phyloP scores from a whole-genome alignment of 148 eudicot species.

The Cornus suecica region DNA sequence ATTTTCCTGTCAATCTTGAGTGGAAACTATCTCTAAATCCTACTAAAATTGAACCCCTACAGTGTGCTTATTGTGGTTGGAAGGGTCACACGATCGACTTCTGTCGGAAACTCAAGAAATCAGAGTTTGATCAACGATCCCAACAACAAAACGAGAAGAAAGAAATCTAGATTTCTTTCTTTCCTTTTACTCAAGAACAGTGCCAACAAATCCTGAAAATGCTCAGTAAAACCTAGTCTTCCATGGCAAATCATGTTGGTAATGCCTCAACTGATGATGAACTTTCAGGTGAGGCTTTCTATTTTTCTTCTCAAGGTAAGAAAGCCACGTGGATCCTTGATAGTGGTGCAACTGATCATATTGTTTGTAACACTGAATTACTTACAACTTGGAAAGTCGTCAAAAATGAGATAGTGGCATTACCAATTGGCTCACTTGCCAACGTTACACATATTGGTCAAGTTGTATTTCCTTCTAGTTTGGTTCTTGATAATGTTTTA shows the following conservation, averaged over 20 bases:
- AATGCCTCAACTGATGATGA: too few species aligned
- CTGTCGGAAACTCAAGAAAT: not conserved
- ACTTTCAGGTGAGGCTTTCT: too few species aligned
- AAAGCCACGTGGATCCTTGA: slow-evolving; percentile 8
- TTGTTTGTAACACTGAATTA: not conserved
- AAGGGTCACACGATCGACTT: not conserved
- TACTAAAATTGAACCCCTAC: too few species aligned
- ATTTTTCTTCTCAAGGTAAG: not conserved
- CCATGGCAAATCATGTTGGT: too few species aligned
- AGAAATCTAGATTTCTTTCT: too few species aligned
- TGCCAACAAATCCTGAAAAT: too few species aligned
- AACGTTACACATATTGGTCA: not conserved
- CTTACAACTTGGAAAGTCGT: not conserved
- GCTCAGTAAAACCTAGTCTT: too few species aligned
- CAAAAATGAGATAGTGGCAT: not conserved
- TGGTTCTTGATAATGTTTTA: not conserved
- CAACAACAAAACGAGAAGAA: too few species aligned
- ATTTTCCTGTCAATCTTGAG: too few species aligned
- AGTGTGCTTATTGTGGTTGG: slow-evolving; percentile 4
- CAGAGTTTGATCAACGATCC: not conserved
- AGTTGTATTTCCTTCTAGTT: not conserved
- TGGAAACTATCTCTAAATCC: too few species aligned
- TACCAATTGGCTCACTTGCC: not conserved
- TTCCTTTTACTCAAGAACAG: too few species aligned
- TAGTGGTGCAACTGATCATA: slow-evolving; percentile 4